Evolutionary conservation across 164 flowering plant genomes (phyloP), one percentile per base, ranked within the genome.

Genomic region (Vitis vinifera): DNA sequence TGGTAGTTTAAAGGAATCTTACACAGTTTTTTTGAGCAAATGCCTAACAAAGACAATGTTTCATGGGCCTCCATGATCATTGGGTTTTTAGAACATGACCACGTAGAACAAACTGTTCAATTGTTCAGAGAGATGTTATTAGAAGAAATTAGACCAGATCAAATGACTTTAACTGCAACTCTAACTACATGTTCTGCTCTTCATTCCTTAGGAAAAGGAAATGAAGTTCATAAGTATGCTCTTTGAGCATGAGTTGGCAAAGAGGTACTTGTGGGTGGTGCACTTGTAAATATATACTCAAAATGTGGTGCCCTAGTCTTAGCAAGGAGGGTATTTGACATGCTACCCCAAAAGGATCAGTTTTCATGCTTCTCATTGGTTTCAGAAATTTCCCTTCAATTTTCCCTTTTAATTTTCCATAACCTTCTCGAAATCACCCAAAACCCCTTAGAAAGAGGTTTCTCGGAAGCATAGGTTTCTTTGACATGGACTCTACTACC

Each of bases 31-130:
- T 93, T 90, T 74, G 66, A 72, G 62, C 75, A 81, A 66, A 81
- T 89, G 71, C 83, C 70, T 47, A 80, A 68, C 52, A 89, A 79
- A 73, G 97, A 91, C 74, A 75, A 70, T 67, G 85, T 90, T 67
- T 84, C 87, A 12, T 88, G 90, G 94, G 81, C 92, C 12, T 93
- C 95, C 19, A 93, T 91, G 97, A 90, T 93, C 68, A 65, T 90
- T 60, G 92, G 98, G 51, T 87, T 85, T 70, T 75, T 76, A 17
- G 90, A 90, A 66, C 81, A 91, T 77, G 92, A 91, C 17, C 71
- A 2, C 69, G 74, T 81, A 30, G 69, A 77, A 65, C 55, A 68
- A 51, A 93, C 95, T 29, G 57, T 91, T 72, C 68, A 68, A 23
- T 67, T 89, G 67, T 86, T 90, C 49, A 77, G 76, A 74, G 84